Percentiles rank a stretch among this genome's conserved stretches.
Conservation (phyloP, 139 green algal species). For the Penium margaritaceum region DNA sequence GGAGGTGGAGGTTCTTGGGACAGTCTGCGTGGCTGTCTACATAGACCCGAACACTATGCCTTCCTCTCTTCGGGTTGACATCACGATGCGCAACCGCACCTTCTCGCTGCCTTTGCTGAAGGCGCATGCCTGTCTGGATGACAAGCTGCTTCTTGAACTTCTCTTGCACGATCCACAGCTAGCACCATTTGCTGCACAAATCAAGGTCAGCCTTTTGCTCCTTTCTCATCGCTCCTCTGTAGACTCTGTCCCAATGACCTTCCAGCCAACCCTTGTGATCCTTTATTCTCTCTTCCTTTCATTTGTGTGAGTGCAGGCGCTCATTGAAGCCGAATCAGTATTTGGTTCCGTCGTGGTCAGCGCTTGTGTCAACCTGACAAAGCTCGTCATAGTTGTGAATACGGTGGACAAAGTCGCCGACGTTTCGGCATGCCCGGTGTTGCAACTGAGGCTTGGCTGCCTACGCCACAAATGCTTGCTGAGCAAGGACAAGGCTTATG, state of each 20-base stretch:
- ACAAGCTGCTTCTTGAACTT: not conserved
- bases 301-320: not conserved
- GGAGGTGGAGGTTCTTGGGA: not conserved
- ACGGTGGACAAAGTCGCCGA: not conserved
- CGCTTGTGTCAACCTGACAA: not conserved
- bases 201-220: not conserved
- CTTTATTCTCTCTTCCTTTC: not conserved
- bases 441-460: not conserved
- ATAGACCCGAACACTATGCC: not conserved
- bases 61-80: not conserved
- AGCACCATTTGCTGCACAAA: not conserved
- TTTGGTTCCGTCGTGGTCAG: not conserved
- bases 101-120: constrained; percentile 1
- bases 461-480: not conserved
- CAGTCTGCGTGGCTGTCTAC: constrained; percentile 1
- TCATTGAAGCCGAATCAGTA: not conserved
- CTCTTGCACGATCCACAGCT: not conserved
- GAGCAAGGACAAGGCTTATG: constrained; percentile 2
- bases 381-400: not conserved
- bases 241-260: too few species aligned
- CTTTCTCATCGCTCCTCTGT: not conserved
- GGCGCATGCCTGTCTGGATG: not conserved
- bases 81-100: not conserved
- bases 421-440: not conserved
- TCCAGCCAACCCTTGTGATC: not conserved